Evolutionary conservation across 1,284 basidiomycete genomes (phyloP).

Genomic region (Sanguinoderma infundibulare): DNA sequence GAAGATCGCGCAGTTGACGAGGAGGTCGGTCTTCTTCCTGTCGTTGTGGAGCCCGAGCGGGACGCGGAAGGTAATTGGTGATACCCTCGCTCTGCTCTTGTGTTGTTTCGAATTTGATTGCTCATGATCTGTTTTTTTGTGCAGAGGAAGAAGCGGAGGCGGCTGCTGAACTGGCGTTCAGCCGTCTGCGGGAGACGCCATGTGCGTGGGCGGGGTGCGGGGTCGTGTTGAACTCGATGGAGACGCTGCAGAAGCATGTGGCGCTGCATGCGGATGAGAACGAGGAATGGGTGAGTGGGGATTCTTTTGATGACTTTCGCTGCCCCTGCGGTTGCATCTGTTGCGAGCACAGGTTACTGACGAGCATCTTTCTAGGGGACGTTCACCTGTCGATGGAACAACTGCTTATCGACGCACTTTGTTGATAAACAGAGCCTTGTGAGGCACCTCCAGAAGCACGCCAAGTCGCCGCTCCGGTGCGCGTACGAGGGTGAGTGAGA

Average conservation of each 20-base stretch:
- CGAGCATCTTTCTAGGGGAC: slow-evolving; percentile 14
- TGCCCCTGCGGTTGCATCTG: neutral
- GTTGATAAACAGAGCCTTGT: slow-evolving; percentile 35
- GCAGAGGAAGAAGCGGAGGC: slow-evolving; percentile 19
- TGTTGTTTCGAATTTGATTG: slow-evolving; percentile 3
- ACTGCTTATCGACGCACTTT: slow-evolving; percentile 44
- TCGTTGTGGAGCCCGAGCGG: neutral
- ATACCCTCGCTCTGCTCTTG: neutral
- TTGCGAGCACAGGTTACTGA: slow-evolving; percentile 19
- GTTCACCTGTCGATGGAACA: slow-evolving; percentile 52
- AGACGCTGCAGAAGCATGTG: slow-evolving; percentile 55
- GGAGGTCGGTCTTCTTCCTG: neutral
- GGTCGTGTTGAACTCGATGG: slow-evolving; percentile 55
- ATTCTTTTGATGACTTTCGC: neutral
- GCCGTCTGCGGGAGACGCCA: slow-evolving; percentile 47
- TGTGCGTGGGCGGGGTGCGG: slow-evolving; percentile 68
- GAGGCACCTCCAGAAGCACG: slow-evolving; percentile 52
- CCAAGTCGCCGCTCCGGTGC: slow-evolving; percentile 45
- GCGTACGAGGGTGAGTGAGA: slow-evolving; percentile 47
- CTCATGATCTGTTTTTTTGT: neutral
- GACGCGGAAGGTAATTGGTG: neutral
- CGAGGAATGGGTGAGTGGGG: slow-evolving; percentile 35
- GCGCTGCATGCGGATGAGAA: slow-evolving; percentile 47
- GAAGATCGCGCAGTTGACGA: neutral
- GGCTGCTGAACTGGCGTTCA: slow-evolving; percentile 39